phyloP scores from a whole-genome alignment of 768 basidiomycete genomes.

The Trametes cingulata region DNA sequence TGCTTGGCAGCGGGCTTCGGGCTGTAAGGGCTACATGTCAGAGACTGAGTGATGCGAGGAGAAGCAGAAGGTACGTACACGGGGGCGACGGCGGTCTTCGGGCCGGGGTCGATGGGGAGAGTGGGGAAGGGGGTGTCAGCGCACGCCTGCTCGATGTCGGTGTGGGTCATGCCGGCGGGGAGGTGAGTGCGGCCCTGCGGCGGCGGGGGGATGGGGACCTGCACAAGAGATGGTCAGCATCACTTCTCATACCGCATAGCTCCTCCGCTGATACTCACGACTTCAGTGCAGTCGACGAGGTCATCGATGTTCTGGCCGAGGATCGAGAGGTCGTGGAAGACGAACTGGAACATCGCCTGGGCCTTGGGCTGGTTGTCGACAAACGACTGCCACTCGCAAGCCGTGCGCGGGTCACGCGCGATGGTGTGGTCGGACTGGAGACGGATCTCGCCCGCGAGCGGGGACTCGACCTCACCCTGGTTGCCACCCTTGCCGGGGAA shows the following conservation, averaged over 20 bases:
- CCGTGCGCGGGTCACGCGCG: slow-evolving; percentile 35
- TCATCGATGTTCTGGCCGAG: slow-evolving; percentile 12
- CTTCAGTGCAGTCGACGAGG: slow-evolving; percentile 14
- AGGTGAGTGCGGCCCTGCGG: slow-evolving; percentile 6
- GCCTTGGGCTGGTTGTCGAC: slow-evolving; percentile 10
- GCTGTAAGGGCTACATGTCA: background rate
- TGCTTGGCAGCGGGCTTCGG: no score
- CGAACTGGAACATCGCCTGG: slow-evolving; percentile 14
- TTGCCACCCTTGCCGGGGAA: slow-evolving; percentile 30
- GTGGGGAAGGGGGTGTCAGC: slow-evolving; percentile 10
- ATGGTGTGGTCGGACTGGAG: slow-evolving; percentile 33
- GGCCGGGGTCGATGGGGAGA: slow-evolving; percentile 13
- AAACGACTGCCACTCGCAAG: slow-evolving; percentile 35
- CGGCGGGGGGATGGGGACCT: slow-evolving; percentile 9
- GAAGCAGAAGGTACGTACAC: background rate
- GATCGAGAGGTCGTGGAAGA: slow-evolving; percentile 3
- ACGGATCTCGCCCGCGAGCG: slow-evolving; percentile 34
- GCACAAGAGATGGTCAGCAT: background rate
- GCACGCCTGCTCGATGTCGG: slow-evolving; percentile 18
- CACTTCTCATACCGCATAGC: background rate
- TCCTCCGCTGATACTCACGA: background rate
- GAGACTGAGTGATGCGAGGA: background rate
- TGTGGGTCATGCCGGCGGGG: slow-evolving; percentile 8
- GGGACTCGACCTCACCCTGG: slow-evolving; percentile 31
- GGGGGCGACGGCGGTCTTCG: slow-evolving; percentile 9